Evolutionary conservation across 345 rosid genomes (phyloP), one percentile per base, ranked within the genome.

Genomic region (Bruguiera gymnorhiza): DNA sequence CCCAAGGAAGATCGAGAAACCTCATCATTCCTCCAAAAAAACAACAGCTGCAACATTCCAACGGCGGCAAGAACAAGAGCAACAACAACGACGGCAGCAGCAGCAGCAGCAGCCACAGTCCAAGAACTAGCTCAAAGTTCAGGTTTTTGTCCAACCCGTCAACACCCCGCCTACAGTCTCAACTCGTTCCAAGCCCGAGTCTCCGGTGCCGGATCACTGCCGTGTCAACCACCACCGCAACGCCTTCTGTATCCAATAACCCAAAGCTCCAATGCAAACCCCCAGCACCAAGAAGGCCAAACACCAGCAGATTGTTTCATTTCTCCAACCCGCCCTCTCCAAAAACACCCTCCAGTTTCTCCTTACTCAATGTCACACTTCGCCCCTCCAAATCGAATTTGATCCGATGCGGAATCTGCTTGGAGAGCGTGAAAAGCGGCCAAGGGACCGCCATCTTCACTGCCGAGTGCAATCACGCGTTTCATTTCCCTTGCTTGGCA

Each of bases 391-490:
- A 85, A 75, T 95, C 90, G 82, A 74, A 8, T 24, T 86, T 43
- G 18, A 56, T 16, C 29, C 60, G 85, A 75, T 94, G 98, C 58
- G 96, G 90, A 64, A 87, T 94, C 66, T 94, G 98, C 66, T 70
- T 70, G 53, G 89, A 86, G 67, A 82, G 85, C 54, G 86, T 86
- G 63, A 88, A 82, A 79, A 78, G 83, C 26, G 96, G 95, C 11
- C 86, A 84, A 68, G 97, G 96, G 20, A 89, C 91, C 11, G 95
- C 94, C 34, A 86, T 91, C 60, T 88, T 87, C 83, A 94, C 95
- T 23, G 95, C 96, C n/a, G 97, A 91, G 71, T 94, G 98, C 68
- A 81, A 84, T 0, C 97, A 94, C 74, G 70, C 78, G 23, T 94
- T 94, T 61, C 97, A 94, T 71, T 87, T 91, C 72, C 90, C 89